Conservation (phyloP, 139 green algal genomes). For the Chlamydomonas sp. region DNA sequence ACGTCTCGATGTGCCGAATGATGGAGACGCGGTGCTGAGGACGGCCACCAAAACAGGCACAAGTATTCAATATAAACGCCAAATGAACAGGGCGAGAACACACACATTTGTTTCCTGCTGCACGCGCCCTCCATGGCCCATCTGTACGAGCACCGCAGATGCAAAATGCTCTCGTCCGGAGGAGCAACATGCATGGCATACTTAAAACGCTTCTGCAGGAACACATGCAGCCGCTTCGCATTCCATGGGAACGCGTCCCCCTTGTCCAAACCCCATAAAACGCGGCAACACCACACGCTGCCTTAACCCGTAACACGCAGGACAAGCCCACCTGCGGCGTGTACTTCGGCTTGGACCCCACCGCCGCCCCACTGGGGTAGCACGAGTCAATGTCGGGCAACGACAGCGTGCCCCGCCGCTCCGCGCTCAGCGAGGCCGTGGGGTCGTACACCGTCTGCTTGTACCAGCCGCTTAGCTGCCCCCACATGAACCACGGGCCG, state of each 20-base stretch:
- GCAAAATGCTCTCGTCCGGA: too few relatives aligned
- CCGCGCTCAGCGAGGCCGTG: slow-evolving; percentile 80
- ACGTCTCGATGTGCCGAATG: slow-evolving; percentile 70
- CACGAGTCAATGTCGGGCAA: slow-evolving; percentile 86
- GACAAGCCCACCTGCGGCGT: slow-evolving; percentile 46
- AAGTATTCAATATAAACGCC: not conserved
- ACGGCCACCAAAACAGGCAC: not conserved
- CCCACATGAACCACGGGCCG: slow-evolving; percentile 84
- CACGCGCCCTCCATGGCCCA: too few relatives aligned
- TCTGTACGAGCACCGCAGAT: too few relatives aligned
- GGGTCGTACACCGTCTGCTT: slow-evolving; percentile 95
- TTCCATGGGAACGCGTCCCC: too few relatives aligned
- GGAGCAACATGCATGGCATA: too few relatives aligned
- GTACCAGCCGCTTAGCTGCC: slow-evolving; percentile 88
- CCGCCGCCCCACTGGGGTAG: slow-evolving; percentile 42
- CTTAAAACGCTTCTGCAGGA: too few relatives aligned
- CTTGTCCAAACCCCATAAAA: too few relatives aligned
- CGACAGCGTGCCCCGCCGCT: slow-evolving; percentile 84
- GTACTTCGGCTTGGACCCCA: slow-evolving; percentile 46
- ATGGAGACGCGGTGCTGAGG: slow-evolving; percentile 72
- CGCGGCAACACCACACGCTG: not conserved
- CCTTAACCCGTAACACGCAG: not conserved
- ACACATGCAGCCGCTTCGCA: too few relatives aligned
- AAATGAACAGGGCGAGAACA: too few relatives aligned
- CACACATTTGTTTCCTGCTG: too few relatives aligned